phyloP scores from a whole-genome alignment of 2,329 filamentous ascomycete genomes.

The Talaromyces sp. region DNA sequence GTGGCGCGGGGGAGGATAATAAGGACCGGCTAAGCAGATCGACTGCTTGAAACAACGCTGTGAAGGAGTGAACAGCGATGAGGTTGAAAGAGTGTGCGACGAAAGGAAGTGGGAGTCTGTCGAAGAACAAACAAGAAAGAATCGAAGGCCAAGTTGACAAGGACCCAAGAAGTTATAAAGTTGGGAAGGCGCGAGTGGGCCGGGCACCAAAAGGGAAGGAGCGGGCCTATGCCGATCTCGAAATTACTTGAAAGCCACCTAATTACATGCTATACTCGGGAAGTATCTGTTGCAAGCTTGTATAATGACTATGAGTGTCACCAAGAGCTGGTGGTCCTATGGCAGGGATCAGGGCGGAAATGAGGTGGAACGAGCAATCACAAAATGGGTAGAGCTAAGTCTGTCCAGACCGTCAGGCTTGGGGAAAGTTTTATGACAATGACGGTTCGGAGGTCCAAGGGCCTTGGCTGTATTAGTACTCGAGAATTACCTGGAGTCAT shows the following conservation, averaged over 20 bases:
- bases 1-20: background rate
- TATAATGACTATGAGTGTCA: no score
- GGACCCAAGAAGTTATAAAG: background rate
- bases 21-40: conserved; percentile 15
- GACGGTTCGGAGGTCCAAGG: background rate
- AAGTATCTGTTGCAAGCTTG: no score
- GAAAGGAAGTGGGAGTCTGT: conserved; percentile 10
- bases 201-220: background rate
- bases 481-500: background rate
- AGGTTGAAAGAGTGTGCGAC: background rate
- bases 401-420: background rate
- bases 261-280: background rate
- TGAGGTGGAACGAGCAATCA: conserved; percentile 1
- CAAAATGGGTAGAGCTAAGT: background rate
- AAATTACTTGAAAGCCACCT: conserved; percentile 3
- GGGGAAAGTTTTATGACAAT: background rate
- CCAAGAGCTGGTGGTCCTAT: background rate
- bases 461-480: background rate
- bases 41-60: conserved; percentile 17
- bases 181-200: background rate
- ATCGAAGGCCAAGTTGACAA: background rate
- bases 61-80: conserved; percentile 19
- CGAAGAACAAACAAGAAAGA: background rate
- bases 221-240: conserved; percentile 5
- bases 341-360: conserved; percentile 3